These are phyloP conservation scores for Boletus reticuloceps DNA, from an alignment of 768 basidiomycete genomes.

Conservation along the genomic window DNA sequence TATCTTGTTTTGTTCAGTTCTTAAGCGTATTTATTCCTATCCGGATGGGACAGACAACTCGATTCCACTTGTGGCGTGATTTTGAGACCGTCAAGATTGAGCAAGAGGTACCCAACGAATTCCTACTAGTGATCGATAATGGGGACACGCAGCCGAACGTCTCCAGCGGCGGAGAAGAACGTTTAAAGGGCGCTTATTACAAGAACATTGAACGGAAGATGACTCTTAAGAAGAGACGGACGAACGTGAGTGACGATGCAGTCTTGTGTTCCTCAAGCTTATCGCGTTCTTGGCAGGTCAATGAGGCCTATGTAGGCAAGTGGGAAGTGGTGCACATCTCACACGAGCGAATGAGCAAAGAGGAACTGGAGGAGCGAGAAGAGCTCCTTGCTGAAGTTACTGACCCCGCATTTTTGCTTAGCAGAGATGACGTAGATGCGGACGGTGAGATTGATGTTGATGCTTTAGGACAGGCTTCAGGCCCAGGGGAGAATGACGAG, in stretches of 20 bases:
- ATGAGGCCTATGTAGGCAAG: constrained; percentile 75
- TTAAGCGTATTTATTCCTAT: background rate
- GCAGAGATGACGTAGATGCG: constrained; percentile 49
- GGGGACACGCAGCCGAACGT: constrained; percentile 41
- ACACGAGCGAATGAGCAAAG: constrained; percentile 67
- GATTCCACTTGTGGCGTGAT: constrained; percentile 77
- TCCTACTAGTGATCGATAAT: constrained; percentile 71
- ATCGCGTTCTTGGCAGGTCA: constrained; percentile 39
- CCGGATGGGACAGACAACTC: constrained; percentile 47
- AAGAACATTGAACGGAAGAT: constrained; percentile 89
- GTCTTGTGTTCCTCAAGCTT: background rate
- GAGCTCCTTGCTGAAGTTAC: constrained; percentile 75
- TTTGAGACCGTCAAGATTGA: constrained; percentile 87
- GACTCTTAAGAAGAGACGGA: constrained; percentile 80
- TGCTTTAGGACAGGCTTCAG: constrained; percentile 55
- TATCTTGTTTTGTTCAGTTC: background rate
- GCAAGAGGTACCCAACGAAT: constrained; percentile 83
- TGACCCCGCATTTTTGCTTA: constrained; percentile 60
- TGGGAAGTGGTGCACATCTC: constrained; percentile 78
- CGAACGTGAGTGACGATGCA: constrained; percentile 52
- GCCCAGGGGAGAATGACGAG: constrained; percentile 43
- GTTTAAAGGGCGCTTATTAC: constrained; percentile 75
- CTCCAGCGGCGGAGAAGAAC: constrained; percentile 37
- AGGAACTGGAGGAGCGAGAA: constrained; percentile 76
- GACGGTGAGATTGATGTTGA: constrained; percentile 55